These are phyloP conservation scores for Clavispora phyllophila DNA, from an alignment of 805 yeast genomes.

Conservation along the genomic window DNA sequence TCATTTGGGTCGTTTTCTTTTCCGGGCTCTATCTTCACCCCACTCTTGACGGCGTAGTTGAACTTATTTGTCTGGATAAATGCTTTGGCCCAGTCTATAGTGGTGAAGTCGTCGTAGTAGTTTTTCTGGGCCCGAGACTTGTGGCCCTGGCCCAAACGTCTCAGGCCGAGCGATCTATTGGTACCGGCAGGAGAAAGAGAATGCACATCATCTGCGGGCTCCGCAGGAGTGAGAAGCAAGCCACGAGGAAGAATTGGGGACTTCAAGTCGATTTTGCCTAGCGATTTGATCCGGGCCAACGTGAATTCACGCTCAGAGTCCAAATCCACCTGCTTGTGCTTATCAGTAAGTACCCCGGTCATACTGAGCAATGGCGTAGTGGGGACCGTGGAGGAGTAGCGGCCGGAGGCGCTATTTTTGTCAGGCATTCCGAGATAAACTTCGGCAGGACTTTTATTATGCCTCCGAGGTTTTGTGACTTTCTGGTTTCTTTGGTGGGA, in stretches of 20 bases:
- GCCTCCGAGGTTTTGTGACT: neutral
- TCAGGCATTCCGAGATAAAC: neutral
- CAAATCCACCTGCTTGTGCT: neutral
- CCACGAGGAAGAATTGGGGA: neutral
- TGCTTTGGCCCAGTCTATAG: constrained; percentile 56
- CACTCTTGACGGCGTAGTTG: constrained; percentile 25
- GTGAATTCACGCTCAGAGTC: neutral
- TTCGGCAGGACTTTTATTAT: neutral
- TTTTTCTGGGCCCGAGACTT: constrained; percentile 8
- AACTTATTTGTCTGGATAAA: constrained; percentile 40
- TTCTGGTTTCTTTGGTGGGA: neutral
- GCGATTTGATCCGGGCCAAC: constrained; percentile 3
- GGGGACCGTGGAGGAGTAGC: neutral
- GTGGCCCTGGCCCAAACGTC: neutral
- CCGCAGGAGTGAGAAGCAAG: neutral
- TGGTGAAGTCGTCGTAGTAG: constrained; percentile 56
- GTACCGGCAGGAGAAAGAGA: constrained; percentile 1
- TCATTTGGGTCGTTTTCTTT: constrained; percentile 17
- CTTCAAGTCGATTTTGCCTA: constrained; percentile 1
- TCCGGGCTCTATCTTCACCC: constrained; percentile 12
- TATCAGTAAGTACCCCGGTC: neutral
- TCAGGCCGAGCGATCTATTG: neutral
- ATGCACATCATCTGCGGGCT: neutral
- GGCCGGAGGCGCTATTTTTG: neutral
- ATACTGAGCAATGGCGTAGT: neutral